Evolutionary conservation across 306 rosid genomes (phyloP).

Genomic region (Sindora glabra): DNA sequence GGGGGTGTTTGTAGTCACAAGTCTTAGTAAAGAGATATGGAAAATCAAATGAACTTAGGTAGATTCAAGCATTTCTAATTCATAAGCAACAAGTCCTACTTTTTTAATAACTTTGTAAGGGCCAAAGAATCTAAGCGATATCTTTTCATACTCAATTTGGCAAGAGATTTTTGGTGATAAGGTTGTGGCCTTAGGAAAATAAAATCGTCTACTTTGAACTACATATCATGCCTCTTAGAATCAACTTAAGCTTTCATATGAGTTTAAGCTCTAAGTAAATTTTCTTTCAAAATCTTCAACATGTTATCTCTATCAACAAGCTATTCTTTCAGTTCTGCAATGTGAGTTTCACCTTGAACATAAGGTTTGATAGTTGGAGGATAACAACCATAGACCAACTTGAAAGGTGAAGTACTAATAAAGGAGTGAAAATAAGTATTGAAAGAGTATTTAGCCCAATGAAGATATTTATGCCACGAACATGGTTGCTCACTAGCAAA

Average conservation of each 20-base stretch:
- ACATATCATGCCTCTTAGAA: background rate
- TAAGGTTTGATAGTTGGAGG: background rate
- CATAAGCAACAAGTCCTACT: background rate
- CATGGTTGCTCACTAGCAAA: background rate
- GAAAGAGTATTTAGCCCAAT: too few species aligned
- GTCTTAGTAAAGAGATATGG: background rate
- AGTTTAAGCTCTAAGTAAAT: background rate
- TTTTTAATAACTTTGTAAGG: background rate
- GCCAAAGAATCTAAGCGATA: background rate
- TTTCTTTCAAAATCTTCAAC: background rate
- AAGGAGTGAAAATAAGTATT: too few species aligned
- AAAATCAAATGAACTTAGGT: background rate
- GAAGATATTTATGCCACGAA: too few species aligned
- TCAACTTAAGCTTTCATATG: background rate
- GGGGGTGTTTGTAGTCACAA: background rate
- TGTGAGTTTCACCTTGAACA: background rate
- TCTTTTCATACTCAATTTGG: background rate
- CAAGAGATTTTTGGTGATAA: background rate
- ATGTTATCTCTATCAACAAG: background rate
- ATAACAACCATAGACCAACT: background rate
- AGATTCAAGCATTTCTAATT: background rate
- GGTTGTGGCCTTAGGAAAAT: background rate
- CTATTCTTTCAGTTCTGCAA: background rate
- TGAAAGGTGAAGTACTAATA: too few species aligned
- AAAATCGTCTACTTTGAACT: background rate